Evolutionary conservation across 2,329 filamentous ascomycete species (phyloP), one percentile per base, ranked within the genome.

Genomic region (Monilinia laxa): DNA sequence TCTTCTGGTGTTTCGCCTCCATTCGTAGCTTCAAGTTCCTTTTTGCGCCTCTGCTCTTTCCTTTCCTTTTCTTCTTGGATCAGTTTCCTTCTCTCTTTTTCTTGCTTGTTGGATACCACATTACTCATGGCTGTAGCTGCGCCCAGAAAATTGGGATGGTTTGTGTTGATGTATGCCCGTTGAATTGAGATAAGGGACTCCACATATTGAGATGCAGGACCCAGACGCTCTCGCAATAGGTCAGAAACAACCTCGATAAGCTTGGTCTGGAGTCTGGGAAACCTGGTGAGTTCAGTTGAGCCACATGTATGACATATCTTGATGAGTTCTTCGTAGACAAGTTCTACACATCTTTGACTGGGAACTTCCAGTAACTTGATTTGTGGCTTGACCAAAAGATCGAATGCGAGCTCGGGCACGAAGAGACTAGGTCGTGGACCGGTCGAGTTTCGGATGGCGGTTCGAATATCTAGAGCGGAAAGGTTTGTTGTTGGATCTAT

Each of bases 231-330:
- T 65, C 95, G 89, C 62, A 99, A 84, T 55, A 99, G 87, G 77
- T 99, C 95, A 9, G 95, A 98, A 2, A 99, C 95, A 23, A 97
- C 94, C 79, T 99, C 95, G 70, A 99, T 99, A 54, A 99, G 88
- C 80, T 98, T 98, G 63, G 89, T 95, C 80, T 99, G 95, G 64
- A 99, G 83, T 69, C 95, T 87, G 16, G 95, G 95, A 78, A 94
- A 99, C 70, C 95, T 86, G 64, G 92, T 90, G 25, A 99, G 86
- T 78, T 99, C 95, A 20, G 91, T 96, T 2, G 93, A 97, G 69
- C 95, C 95, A 79, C 95, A 99, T 0, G 95, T 99, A 78, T 99
- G 95, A 80, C 95, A 97, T 72, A 99, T 98, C 81, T 99, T 99
- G 81, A 99, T 99, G 55, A 99, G 84, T 79, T 99, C 95, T 78